Conservation (phyloP, 495 filamentous ascomycete genomes). For the Talaromyces thailandensis region DNA sequence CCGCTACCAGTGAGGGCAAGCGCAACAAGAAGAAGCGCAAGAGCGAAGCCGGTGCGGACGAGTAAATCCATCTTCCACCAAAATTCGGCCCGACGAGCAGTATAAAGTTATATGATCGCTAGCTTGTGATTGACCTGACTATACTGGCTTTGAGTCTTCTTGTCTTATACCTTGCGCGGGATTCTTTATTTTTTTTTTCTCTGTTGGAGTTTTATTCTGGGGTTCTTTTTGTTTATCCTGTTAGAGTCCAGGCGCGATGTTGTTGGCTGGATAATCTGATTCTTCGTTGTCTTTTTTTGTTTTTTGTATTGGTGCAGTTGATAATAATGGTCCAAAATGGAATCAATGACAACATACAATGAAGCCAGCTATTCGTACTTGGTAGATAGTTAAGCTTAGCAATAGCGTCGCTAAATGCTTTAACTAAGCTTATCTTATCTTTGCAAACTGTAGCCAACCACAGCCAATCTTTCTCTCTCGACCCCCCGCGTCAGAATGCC, state of each 20-base stretch:
- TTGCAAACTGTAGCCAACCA: not conserved
- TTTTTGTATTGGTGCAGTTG: not conserved
- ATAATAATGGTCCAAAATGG: not conserved
- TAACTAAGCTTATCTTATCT: conserved; percentile 1
- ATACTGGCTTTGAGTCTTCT: not conserved
- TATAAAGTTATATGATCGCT: not conserved
- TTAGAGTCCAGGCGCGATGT: not conserved
- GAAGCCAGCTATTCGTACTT: not conserved
- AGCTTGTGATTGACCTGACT: not conserved
- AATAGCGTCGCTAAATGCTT: not conserved
- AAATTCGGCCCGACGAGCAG: not conserved
- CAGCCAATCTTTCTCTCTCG: not conserved
- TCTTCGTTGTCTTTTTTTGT: not conserved
- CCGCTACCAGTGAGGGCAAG: conserved; percentile 34
- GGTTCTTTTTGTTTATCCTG: not conserved
- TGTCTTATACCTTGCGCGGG: not conserved
- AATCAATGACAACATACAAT: not conserved
- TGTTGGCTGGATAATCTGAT: not conserved
- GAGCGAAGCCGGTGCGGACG: conserved; percentile 32
- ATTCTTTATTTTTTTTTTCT: not conserved
- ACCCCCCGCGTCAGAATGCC: not conserved
- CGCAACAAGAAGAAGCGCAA: conserved; percentile 60
- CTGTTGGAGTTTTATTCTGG: not conserved
- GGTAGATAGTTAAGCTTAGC: not conserved
- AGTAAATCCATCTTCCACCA: conserved; percentile 11